Evolutionary conservation across 2,329 filamentous ascomycete species (phyloP), one percentile per base, ranked within the genome.

Genomic region (Aphanocladium album): DNA sequence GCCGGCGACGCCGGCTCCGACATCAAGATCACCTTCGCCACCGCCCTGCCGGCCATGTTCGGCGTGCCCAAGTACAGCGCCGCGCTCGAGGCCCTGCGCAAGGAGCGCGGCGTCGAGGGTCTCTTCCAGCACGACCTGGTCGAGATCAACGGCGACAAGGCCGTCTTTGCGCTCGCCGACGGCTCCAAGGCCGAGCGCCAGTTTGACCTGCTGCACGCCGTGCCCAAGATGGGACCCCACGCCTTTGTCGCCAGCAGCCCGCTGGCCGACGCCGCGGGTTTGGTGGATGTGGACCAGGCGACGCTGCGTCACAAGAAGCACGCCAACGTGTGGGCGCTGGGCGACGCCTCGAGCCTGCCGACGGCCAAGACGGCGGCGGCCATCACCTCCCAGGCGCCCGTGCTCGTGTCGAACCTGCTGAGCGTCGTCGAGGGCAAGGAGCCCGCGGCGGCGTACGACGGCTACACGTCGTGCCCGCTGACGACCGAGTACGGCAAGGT

Each of bases 401-500:
- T 84, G 0, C 69, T 84, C 0, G 81, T 83, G 1, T 71, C 70
- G 57, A 82, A 83, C 68, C 60, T 84, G 25, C 64, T 83, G 39
- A 70, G 68, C 14, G 64, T 73, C 0, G 67, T 80, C 55, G 76
- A 83, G 17, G 80, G 79, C 37, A 77, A 79, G 65, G 19, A 9
- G 39, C 53, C 27, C 0, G 72, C 80, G 21, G 74, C 74, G 0
- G 65, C 64, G 1, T 84, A 84, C 60, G 80, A 84, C 62, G 81
- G 81, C 2, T 84, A 84, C 70, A 82, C 81, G 5, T 83, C 80
- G 0, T 84, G 81, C 66, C 82, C 81, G 5, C 73, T 84, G 2
- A 49, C 77, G 62, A 83, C 80, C 1, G 77, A 85, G 65, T 84
- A 86, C 63, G 82, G 82, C 62, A 86, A 87, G 73, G 83, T 88